A percentile compares a stretch with the other conserved stretches of the same genome.
Evolutionary conservation across 2,329 filamentous ascomycete species (phyloP).

Genomic region (Xylaria digitata): DNA sequence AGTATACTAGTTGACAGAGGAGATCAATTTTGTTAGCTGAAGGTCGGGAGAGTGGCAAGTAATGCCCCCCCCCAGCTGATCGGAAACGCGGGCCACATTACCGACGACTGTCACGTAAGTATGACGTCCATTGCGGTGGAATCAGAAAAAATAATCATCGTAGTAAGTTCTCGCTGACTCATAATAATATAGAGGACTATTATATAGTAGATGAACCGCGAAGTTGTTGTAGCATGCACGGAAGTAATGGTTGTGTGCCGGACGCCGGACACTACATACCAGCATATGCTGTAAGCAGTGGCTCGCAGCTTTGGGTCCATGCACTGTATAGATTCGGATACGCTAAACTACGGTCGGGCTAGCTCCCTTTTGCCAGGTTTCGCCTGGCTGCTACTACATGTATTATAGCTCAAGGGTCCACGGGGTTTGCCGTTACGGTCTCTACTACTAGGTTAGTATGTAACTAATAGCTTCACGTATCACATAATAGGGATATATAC

Average conservation of each 20-base stretch:
- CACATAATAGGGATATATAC: background rate
- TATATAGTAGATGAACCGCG: too few relatives aligned
- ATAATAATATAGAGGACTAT: background rate
- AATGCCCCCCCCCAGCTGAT: background rate
- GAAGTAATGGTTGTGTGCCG: too few relatives aligned
- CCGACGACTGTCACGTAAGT: background rate
- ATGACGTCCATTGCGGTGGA: background rate
- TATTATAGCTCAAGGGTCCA: too few relatives aligned
- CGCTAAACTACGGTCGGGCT: background rate
- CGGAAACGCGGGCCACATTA: background rate
- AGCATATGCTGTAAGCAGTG: background rate
- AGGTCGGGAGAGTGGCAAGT: background rate
- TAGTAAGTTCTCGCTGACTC: background rate
- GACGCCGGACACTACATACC: too few relatives aligned
- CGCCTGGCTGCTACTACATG: too few relatives aligned
- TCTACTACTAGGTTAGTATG: too few relatives aligned
- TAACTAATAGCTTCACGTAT: background rate
- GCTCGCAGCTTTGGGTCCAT: background rate
- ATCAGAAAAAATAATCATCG: background rate
- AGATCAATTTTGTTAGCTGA: slow-evolving; percentile 16
- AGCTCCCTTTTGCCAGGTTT: background rate
- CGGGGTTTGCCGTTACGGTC: background rate
- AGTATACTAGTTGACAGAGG: background rate
- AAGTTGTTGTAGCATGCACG: too few relatives aligned
- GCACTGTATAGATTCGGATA: background rate